phyloP scores from a whole-genome alignment of 257 asterid genomes.

The Eustoma russellianum region DNA sequence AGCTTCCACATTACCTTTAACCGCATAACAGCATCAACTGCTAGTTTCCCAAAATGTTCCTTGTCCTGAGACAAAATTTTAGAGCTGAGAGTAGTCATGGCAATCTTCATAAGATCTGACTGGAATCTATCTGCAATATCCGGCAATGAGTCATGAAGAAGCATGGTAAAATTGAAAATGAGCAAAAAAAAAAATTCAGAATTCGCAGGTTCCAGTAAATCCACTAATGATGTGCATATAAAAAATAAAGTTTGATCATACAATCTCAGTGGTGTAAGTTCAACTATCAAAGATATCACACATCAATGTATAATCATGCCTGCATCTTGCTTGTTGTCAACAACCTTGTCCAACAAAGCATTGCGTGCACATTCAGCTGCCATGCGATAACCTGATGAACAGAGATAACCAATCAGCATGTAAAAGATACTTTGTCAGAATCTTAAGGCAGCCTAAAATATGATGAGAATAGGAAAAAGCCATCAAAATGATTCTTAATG shows the following conservation, averaged over 20 bases:
- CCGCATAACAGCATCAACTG: slow-evolving; percentile 91
- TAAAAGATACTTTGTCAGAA: not conserved
- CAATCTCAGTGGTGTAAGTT: no score
- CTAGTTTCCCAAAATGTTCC: slow-evolving; percentile 76
- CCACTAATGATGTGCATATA: no score
- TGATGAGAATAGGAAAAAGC: not conserved
- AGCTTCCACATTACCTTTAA: slow-evolving; percentile 44
- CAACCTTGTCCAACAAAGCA: slow-evolving; percentile 73
- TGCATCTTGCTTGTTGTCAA: slow-evolving; percentile 79
- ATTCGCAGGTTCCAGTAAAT: no score
- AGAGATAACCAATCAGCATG: not conserved
- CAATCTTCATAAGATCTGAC: slow-evolving; percentile 70
- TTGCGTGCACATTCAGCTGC: slow-evolving; percentile 84
- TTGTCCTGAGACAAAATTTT: slow-evolving; percentile 88
- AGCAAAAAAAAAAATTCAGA: no score
- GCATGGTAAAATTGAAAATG: no score
- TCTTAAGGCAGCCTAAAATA: not conserved
- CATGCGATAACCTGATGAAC: slow-evolving; percentile 67
- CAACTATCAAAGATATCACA: not conserved
- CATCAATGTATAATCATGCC: slow-evolving; percentile 27
- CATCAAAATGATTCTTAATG: not conserved
- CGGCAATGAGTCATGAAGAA: not conserved
- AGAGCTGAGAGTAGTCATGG: slow-evolving; percentile 92
- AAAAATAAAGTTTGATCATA: no score
- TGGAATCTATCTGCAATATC: slow-evolving; percentile 52